Evolutionary conservation across 352 stramenopile species (phyloP), one percentile per base, ranked within the genome.

Genomic region (Globisporangium splendens): DNA sequence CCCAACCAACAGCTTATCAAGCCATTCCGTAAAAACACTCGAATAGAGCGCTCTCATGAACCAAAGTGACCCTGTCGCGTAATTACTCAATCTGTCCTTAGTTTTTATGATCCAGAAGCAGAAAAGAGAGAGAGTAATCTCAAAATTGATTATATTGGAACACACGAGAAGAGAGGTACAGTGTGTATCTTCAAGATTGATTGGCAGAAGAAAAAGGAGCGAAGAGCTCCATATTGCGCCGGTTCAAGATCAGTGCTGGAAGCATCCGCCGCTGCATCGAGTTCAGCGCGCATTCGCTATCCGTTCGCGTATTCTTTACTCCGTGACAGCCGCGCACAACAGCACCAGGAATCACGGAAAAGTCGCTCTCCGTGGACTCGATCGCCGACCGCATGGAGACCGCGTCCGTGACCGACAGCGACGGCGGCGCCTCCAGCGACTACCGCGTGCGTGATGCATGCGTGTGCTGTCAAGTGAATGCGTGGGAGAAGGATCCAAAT

Each of bases 401-500:
- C n/a, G 33, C 58, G n/a, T 65, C 46, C 5, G 48, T 59, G 11
- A 69, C 64, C 54, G 71, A 70, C 59, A 83, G 76, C 50, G 67
- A 74, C n/a, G 63, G 77, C 18, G 62, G 44, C 22, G 38, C 64
- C 2, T 57, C 66, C 7, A 61, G 50, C n/a, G 65, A 75, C 64
- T 89, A 87, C 55, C 70, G 74, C 22, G 78, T 88, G 44, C 50
- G 77, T 65, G 17, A 12, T 17, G 3, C 39, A 20, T 48, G n/a
- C 11, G 50, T 35, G 5, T 21, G 8, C 12, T 11, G 22, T 47
- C 22, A n/a, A 18, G 22, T 31, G 10, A 10, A 44, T 50, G 10
- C 18, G 53, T 46, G 18, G 8, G 33, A 55, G 10, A 44, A n/a
- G 8, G 39, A 44, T 1, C 10, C 6, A 3, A 44, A 35, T 28